Evolutionary conservation across 495 filamentous ascomycete species (phyloP), one percentile per base, ranked within the genome.

Genomic region (Pyronema omphalodes): DNA sequence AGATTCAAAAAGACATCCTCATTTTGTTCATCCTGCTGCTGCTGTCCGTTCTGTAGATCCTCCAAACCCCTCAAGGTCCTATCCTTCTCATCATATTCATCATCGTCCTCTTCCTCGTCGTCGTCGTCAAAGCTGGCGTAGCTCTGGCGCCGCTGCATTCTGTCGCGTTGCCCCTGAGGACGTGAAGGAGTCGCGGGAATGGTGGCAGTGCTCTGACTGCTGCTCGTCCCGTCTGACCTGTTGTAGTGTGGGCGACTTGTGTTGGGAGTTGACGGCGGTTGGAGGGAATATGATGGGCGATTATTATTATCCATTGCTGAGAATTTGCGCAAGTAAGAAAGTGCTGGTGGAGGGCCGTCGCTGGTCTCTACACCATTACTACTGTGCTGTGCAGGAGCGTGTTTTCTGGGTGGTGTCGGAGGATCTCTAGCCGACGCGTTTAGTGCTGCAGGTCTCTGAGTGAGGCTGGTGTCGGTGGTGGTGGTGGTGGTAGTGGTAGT

Each of bases 1-100:
- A 83, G 75, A 55, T 79, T 75, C 51, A 83, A 62, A 60, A 83
- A 83, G 18, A 82, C 63, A 67, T 83, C 79, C 49, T 53, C 55
- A 23, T 60, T 58, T 6, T 52, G 43, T 9, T 39, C 52, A n/a
- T 43, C 52, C 37, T 51, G 43, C 34, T 55, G 55, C 35, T 56
- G 53, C 52, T 48, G 43, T 49, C 54, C 3, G 37, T 54, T 58
- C 51, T 53, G 57, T 23, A 66, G 53, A 37, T 65, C 62, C 49
- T 65, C 62, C 54, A 65, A 45, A 40, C 62, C 63, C 34, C 62
- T 54, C 29, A 63, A 61, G 50, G 67, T 67, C 60, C 62, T 64
- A 62, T 60, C 63, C 59, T 55, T 58, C 53, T 60, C 61, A 41
- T 51, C 55, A 52, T 53, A 53, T 58, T 66, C 63, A 52, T 57